Evolutionary conservation across 345 rosid species (phyloP).

Genomic region (Citrus trifoliata): DNA sequence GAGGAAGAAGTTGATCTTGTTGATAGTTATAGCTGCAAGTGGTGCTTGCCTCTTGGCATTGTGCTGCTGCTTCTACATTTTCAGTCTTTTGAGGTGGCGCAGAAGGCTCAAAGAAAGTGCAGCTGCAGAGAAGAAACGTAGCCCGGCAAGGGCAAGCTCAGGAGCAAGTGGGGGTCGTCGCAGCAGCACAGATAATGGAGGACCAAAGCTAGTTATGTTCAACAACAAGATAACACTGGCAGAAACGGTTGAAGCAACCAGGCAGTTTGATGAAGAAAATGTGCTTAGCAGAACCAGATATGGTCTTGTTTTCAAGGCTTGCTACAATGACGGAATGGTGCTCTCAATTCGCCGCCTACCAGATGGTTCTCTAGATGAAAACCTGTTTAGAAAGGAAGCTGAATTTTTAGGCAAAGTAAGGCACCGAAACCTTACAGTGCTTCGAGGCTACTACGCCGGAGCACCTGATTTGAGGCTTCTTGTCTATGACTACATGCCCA

Average conservation of each 20-base stretch:
- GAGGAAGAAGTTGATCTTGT: constrained; percentile 55
- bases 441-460: constrained; percentile 88
- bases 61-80: constrained; percentile 83
- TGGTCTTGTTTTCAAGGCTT: constrained; percentile 84
- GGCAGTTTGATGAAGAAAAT: constrained; percentile 91
- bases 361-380: constrained; percentile 58
- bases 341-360: constrained; percentile 77
- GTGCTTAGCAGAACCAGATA: constrained; percentile 75
- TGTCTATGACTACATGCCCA: constrained; percentile 94
- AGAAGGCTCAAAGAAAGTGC: constrained; percentile 64
- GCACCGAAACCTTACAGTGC: constrained; percentile 84
- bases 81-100: constrained; percentile 84
- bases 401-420: constrained; percentile 76
- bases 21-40: constrained; percentile 50
- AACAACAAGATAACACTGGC: constrained; percentile 83
- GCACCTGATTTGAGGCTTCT: constrained; percentile 78
- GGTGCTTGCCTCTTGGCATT: constrained; percentile 60
- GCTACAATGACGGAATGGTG: constrained; percentile 88
- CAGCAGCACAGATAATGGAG: constrained; percentile 81
- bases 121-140: constrained; percentile 76
- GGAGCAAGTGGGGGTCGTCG: constrained; percentile 77
- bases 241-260: constrained; percentile 82
- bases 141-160: constrained; percentile 82
- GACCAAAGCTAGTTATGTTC: constrained; percentile 90
- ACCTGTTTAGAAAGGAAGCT: constrained; percentile 77